Conservation (phyloP, 495 filamentous ascomycete genomes). For the Cercophora samala region DNA sequence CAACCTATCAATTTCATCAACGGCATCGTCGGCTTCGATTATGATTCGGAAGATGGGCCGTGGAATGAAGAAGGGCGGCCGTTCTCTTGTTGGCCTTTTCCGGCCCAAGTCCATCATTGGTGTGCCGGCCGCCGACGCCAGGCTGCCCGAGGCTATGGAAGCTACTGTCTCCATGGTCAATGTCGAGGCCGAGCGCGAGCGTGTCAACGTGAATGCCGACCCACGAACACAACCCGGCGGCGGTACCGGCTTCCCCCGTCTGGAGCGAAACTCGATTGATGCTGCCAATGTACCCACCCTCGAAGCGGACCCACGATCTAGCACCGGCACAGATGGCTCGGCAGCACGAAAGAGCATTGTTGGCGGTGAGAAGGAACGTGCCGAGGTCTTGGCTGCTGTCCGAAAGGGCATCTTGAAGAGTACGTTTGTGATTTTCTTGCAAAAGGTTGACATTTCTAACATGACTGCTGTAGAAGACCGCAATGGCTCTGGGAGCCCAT, state of each 20-base stretch:
- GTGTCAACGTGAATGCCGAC: conserved; percentile 73
- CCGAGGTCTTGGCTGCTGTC: conserved; percentile 83
- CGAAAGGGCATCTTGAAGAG: conserved; percentile 95
- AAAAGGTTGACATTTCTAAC: conserved; percentile 8
- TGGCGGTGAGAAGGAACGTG: conserved; percentile 84
- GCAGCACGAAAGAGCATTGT: conserved; percentile 77
- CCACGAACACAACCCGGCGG: conserved; percentile 65
- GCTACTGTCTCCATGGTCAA: conserved; percentile 91
- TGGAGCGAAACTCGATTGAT: conserved; percentile 79
- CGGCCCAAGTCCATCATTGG: conserved; percentile 89
- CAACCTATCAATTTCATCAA: conserved; percentile 95
- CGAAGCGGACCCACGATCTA: conserved; percentile 50
- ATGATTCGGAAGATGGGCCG: conserved; percentile 99
- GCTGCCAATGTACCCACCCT: conserved; percentile 37
- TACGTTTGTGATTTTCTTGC: conserved; percentile 46
- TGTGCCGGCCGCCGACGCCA: conserved; percentile 63
- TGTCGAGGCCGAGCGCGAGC: conserved; percentile 86
- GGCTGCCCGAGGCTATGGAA: conserved; percentile 62
- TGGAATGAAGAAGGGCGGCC: conserved; percentile 87
- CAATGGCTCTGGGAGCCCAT: conserved; percentile 65
- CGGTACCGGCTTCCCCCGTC: conserved; percentile 79
- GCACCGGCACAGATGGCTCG: conserved; percentile 57
- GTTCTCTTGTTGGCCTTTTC: conserved; percentile 92
- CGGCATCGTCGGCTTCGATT: conserved; percentile 94
- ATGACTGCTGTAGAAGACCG: conserved; percentile 18